These are phyloP conservation scores for Ophiosphaerella korrae DNA, from an alignment of 2,329 filamentous ascomycete genomes.

Conservation along the genomic window DNA sequence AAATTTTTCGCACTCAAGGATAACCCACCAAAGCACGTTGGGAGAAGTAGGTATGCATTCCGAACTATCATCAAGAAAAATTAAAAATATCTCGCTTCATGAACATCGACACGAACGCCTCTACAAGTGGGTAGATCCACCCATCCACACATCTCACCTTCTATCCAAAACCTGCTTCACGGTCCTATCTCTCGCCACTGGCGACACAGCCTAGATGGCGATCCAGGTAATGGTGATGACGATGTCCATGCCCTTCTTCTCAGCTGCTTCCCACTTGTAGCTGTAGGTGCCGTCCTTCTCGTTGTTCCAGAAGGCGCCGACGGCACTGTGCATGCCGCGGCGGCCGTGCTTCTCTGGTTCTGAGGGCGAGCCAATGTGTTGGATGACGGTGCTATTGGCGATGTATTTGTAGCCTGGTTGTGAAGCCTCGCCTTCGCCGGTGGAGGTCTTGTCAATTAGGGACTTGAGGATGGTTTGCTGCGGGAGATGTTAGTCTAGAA, in stretches of 20 bases:
- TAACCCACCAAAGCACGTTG: not conserved
- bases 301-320: conserved; percentile 87
- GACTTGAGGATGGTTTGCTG: conserved; percentile 78
- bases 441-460: conserved; percentile 75
- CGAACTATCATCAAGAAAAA: conserved; percentile 4
- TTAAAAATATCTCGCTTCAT: not conserved
- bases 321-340: conserved; percentile 87
- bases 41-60: conserved; percentile 1
- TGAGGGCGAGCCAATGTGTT: conserved; percentile 67
- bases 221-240: conserved; percentile 72
- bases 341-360: conserved; percentile 71
- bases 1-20: too few species aligned
- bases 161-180: not conserved
- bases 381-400: conserved; percentile 97
- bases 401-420: conserved; percentile 85
- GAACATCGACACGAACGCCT: not conserved
- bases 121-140: not conserved
- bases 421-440: conserved; percentile 54
- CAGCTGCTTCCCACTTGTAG: conserved; percentile 74
- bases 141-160: not conserved
- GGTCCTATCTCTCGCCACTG: not conserved
- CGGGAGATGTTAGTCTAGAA: conserved; percentile 47
- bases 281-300: conserved; percentile 90
- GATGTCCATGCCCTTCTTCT: conserved; percentile 59
- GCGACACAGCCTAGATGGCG: conserved; percentile 41